Conservation (phyloP, 495 filamentous ascomycete species). For the Lasiosphaeria hispida region DNA sequence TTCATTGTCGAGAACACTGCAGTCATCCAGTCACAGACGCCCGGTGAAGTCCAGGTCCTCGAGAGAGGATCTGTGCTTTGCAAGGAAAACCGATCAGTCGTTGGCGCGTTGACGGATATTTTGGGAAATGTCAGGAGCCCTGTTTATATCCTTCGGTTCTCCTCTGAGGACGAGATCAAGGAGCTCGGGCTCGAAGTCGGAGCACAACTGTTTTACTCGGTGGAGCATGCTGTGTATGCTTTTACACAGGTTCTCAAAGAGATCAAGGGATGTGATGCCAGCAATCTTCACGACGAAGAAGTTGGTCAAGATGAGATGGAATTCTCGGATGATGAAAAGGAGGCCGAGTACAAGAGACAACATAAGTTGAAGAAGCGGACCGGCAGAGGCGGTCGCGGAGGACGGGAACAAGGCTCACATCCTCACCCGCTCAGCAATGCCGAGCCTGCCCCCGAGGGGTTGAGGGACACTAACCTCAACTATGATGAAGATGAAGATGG, state of each 20-base stretch:
- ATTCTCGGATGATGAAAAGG: slow-evolving; percentile 94
- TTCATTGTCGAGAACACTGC: slow-evolving; percentile 70
- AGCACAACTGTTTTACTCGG: slow-evolving; percentile 74
- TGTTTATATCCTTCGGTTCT: slow-evolving; percentile 73
- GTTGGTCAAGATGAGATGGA: slow-evolving; percentile 80
- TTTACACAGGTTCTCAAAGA: slow-evolving; percentile 77
- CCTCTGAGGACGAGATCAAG: slow-evolving; percentile 60
- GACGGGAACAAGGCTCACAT: not conserved
- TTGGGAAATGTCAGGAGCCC: slow-evolving; percentile 80
- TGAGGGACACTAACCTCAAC: slow-evolving; percentile 24
- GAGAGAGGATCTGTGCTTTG: slow-evolving; percentile 82
- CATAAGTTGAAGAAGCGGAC: slow-evolving; percentile 61
- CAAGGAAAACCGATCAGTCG: slow-evolving; percentile 66
- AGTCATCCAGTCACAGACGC: slow-evolving; percentile 73
- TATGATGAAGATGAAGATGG: slow-evolving; percentile 66
- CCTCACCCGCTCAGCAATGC: not conserved
- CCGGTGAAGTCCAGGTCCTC: slow-evolving; percentile 79
- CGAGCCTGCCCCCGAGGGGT: not conserved
- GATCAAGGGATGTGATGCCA: slow-evolving; percentile 84
- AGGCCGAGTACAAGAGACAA: slow-evolving; percentile 71
- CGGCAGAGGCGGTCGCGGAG: slow-evolving; percentile 31
- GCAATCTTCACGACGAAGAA: slow-evolving; percentile 92
- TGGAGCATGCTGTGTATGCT: slow-evolving; percentile 69
- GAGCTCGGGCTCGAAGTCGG: slow-evolving; percentile 61
- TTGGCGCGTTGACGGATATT: slow-evolving; percentile 78